Evolutionary conservation across 106 monocot species (phyloP).

Genomic region (Ottelia alismoides): DNA sequence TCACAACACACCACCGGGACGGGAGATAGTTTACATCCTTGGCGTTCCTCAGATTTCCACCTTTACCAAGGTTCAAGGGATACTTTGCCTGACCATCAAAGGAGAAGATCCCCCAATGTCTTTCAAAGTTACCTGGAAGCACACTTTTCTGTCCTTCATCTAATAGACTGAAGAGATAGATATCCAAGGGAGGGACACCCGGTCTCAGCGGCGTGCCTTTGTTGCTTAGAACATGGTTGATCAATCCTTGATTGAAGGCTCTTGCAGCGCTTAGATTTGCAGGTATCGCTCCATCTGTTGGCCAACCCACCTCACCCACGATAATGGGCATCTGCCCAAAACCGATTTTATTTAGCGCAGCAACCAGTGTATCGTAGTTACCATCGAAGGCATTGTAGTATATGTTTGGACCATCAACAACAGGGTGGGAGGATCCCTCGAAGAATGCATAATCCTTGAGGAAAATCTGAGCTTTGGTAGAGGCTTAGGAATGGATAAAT

Average conservation of each 20-base stretch:
- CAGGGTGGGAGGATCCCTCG: conserved; percentile 22
- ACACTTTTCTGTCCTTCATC: conserved; percentile 55
- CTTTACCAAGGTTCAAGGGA: conserved; percentile 45
- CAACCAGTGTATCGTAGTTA: conserved; percentile 47
- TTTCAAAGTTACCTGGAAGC: conserved; percentile 34
- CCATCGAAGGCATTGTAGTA: conserved; percentile 60
- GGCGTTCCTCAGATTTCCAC: conserved; percentile 39
- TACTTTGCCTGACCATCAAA: conserved; percentile 95
- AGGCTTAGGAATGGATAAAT: conserved; percentile 55
- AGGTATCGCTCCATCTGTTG: conserved; percentile 67
- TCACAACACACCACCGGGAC: conserved; percentile 78
- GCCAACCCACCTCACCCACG: conserved; percentile 85
- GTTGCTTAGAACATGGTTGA: conserved; percentile 42
- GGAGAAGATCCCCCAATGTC: conserved; percentile 86
- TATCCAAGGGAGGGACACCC: conserved; percentile 38
- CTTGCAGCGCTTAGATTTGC: conserved; percentile 44
- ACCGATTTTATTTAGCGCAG: conserved; percentile 42
- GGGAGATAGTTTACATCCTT: conserved; percentile 64
- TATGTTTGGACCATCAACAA: conserved; percentile 47
- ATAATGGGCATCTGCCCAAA: conserved; percentile 55
- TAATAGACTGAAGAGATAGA: conserved; percentile 67
- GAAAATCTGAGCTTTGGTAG: conserved; percentile 45
- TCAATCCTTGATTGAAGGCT: conserved; percentile 52
- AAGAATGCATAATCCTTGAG: conserved; percentile 50
- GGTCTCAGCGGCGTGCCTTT: conserved; percentile 56